Evolutionary conservation across 176 grass and related monocot species (phyloP).

Genomic region (Coix lacrymajobi): DNA sequence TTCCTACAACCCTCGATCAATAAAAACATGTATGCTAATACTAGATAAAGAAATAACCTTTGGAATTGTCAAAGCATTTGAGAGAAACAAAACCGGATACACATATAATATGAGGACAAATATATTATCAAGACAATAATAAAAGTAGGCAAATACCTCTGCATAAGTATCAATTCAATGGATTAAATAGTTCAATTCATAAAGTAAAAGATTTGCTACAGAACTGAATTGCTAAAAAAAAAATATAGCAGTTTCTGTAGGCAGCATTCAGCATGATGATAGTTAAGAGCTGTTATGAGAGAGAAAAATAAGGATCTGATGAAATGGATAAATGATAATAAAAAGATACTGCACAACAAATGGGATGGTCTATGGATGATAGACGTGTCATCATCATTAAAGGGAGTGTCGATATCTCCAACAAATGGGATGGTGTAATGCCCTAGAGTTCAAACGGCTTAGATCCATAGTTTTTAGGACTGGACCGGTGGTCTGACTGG

Average conservation of each 20-base stretch:
- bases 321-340: neutral
- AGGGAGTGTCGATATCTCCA: neutral
- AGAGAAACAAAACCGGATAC: neutral
- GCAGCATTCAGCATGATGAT: neutral
- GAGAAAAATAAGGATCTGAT: neutral
- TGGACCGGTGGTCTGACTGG: no score
- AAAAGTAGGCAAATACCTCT: neutral
- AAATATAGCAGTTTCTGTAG: neutral
- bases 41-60: neutral
- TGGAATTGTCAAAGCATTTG: neutral
- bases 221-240: constrained; percentile 1
- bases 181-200: neutral
- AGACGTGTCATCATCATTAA: neutral
- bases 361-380: neutral
- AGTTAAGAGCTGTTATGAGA: neutral
- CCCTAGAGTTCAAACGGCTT: no score
- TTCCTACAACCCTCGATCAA: neutral
- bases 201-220: neutral
- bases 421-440: neutral
- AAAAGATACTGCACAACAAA: neutral
- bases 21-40: neutral
- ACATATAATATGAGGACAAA: neutral
- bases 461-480: no score
- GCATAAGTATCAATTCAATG: neutral
- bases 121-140: neutral